A percentile compares a stretch with the other conserved stretches of the same genome.
Conservation (phyloP, 352 stramenopile genomes). For the Phytophthora fragariaefolia region DNA sequence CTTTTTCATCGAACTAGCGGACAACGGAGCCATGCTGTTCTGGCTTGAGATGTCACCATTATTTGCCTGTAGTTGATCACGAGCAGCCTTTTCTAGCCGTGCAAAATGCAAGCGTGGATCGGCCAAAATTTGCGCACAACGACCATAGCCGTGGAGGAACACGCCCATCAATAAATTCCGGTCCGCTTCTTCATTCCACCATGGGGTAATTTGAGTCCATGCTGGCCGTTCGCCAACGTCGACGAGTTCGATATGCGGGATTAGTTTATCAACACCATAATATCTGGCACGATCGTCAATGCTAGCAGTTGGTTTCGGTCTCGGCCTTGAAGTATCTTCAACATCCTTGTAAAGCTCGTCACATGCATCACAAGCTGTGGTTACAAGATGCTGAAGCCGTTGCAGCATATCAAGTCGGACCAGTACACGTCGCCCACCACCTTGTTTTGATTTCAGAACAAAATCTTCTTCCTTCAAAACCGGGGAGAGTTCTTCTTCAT, state of each 20-base stretch:
- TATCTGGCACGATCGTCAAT: constrained; percentile 78
- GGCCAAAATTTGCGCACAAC: constrained; percentile 81
- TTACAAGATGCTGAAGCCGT: constrained; percentile 70
- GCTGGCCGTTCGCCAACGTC: constrained; percentile 75
- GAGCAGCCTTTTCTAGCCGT: constrained; percentile 61
- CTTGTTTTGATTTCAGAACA: constrained; percentile 86
- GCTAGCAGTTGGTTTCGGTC: constrained; percentile 50
- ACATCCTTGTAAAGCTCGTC: constrained; percentile 54
- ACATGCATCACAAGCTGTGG: constrained; percentile 61
- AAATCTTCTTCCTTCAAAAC: constrained; percentile 91
- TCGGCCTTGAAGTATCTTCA: constrained; percentile 26
- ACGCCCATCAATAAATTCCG: constrained; percentile 82
- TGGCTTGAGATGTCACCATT: constrained; percentile 6
- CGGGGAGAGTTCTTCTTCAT: constrained; percentile 73
- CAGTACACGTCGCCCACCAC: constrained; percentile 80
- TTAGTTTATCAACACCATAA: constrained; percentile 73
- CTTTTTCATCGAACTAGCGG: constrained; percentile 23
- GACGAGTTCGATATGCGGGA: constrained; percentile 64
- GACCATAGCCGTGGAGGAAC: constrained; percentile 87
- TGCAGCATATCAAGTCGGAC: constrained; percentile 89
- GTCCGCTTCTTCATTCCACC: constrained; percentile 87
- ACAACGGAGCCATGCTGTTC: background rate
- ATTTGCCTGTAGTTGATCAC: constrained; percentile 32
- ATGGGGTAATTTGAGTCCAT: constrained; percentile 87
- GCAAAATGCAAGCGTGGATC: constrained; percentile 80